Conservation (phyloP, 192 early-diverging fungal genomes). For the Coemansia sp. region DNA sequence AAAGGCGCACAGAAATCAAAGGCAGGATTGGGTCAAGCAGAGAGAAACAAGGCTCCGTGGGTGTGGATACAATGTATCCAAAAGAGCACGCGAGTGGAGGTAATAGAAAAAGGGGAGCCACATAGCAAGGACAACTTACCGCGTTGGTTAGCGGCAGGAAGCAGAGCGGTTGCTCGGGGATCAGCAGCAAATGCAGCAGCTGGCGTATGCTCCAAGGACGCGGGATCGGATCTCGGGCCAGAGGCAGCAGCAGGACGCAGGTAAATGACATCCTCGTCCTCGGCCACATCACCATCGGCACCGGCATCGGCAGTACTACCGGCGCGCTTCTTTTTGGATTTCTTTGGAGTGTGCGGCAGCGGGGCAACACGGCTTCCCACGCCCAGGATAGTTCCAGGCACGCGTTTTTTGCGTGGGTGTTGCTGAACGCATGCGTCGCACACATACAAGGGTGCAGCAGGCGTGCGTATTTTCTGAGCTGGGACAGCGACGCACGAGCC, state of each 20-base stretch:
- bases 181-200: not conserved
- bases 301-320: not conserved
- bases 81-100: not conserved
- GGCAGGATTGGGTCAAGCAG: no score
- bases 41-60: no score
- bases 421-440: constrained; percentile 19
- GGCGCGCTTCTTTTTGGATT: constrained; percentile 1
- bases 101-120: not conserved
- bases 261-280: constrained; percentile 2
- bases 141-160: constrained; percentile 9
- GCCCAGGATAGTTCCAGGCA: constrained; percentile 28
- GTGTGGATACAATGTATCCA: not conserved
- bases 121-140: constrained; percentile 16
- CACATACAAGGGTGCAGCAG: constrained; percentile 6
- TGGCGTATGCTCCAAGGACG: no score
- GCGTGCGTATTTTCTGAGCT: not conserved
- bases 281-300: not conserved
- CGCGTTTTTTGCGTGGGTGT: constrained; percentile 15
- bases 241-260: not conserved
- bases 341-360: not conserved
- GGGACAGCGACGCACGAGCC: constrained; percentile 30
- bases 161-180: not conserved
- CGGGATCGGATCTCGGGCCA: no score
- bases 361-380: not conserved
- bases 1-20: no score